These are phyloP conservation scores for Plasmodium malariae DNA, from an alignment of 169 alveolate genomes.

Conservation along the genomic window DNA sequence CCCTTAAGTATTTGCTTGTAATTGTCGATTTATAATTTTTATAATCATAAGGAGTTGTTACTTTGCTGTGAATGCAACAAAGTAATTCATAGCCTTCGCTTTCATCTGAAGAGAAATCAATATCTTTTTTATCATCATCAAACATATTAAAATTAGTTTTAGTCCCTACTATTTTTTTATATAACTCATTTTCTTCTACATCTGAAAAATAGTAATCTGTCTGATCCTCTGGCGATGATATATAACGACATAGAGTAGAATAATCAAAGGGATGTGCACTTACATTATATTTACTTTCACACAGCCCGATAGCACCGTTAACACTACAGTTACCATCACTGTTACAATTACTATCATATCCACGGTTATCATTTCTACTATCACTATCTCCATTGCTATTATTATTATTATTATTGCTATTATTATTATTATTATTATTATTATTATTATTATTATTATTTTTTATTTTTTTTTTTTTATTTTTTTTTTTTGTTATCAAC, in stretches of 20 bases:
- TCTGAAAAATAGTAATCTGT: constrained; percentile 28
- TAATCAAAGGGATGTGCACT: too few relatives aligned
- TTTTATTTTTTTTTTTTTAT: too few relatives aligned
- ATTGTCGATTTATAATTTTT: constrained; percentile 32
- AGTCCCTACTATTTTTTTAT: constrained; percentile 18
- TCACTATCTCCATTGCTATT: too few relatives aligned
- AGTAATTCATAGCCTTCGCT: constrained; percentile 74
- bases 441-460: too few relatives aligned
- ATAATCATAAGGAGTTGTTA: constrained; percentile 35
- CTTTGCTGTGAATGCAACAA: constrained; percentile 67
- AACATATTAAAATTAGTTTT: not conserved
- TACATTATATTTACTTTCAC: too few relatives aligned
- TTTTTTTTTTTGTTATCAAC: too few relatives aligned
- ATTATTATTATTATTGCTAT: too few relatives aligned
- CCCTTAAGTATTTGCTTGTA: constrained; percentile 54
- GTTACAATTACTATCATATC: too few relatives aligned
- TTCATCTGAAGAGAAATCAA: constrained; percentile 37
- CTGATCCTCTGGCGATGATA: not conserved
- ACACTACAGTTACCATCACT: too few relatives aligned
- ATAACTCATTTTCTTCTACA: constrained; percentile 26
- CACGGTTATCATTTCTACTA: too few relatives aligned
- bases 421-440: too few relatives aligned
- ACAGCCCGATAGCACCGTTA: too few relatives aligned
- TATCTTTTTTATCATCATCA: constrained; percentile 9
- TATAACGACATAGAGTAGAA: not conserved